phyloP scores from a whole-genome alignment of 768 basidiomycete species.

The Pisolithus orientalis region DNA sequence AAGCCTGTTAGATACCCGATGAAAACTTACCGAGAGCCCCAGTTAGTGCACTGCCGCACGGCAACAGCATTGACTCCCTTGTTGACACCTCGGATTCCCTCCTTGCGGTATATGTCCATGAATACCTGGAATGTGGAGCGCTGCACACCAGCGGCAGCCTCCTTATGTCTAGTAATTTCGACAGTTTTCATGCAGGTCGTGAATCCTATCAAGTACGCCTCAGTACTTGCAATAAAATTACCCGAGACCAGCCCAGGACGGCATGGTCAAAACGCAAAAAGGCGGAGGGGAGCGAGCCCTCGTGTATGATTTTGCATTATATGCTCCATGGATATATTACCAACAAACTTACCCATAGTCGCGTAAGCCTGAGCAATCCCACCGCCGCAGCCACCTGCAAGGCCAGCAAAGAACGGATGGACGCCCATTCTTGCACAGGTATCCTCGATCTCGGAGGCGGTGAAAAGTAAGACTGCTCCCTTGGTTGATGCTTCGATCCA shows the following conservation, averaged over 20 bases:
- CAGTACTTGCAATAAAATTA: slow-evolving; percentile 4
- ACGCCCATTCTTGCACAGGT: slow-evolving; percentile 58
- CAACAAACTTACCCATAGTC: slow-evolving; percentile 84
- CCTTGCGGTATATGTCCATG: slow-evolving; percentile 87
- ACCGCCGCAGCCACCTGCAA: slow-evolving; percentile 96
- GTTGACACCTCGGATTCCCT: slow-evolving; percentile 94
- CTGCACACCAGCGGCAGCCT: slow-evolving; percentile 74
- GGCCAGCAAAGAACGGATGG: slow-evolving; percentile 75
- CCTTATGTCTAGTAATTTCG: slow-evolving; percentile 95
- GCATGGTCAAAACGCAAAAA: slow-evolving; percentile 8
- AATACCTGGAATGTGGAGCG: slow-evolving; percentile 95
- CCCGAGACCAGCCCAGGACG: slow-evolving; percentile 8
- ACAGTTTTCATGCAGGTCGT: slow-evolving; percentile 99
- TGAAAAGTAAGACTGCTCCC: slow-evolving; percentile 92
- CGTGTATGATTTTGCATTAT: slow-evolving; percentile 10
- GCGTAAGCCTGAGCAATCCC: slow-evolving; percentile 98
- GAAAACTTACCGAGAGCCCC: slow-evolving; percentile 73
- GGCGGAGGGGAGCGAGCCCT: slow-evolving; percentile 16
- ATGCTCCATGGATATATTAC: slow-evolving; percentile 2
- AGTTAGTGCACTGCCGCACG: slow-evolving; percentile 88
- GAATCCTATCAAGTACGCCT: slow-evolving; percentile 55
- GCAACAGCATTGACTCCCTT: slow-evolving; percentile 98
- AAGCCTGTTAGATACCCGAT: neutral
- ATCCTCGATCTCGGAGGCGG: slow-evolving; percentile 91
- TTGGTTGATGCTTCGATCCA: slow-evolving; percentile 99